Evolutionary conservation across 192 early-diverging fungal genomes (phyloP).

Genomic region (Lobulomyces angularis): DNA sequence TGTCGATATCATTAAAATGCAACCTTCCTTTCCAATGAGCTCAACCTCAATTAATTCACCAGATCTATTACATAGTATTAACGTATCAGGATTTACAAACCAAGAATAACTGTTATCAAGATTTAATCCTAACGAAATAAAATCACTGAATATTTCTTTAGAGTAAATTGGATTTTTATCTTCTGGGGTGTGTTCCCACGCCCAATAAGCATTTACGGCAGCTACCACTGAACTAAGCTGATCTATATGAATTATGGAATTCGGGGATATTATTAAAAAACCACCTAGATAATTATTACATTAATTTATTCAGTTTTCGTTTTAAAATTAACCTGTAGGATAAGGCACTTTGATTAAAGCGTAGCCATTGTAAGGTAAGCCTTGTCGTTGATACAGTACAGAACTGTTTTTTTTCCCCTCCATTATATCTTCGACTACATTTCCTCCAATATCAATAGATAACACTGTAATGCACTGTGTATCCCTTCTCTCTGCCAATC

Average conservation of each 20-base stretch:
- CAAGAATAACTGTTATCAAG: conserved; percentile 55
- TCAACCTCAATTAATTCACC: conserved; percentile 61
- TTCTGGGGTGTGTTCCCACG: conserved; percentile 15
- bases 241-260: conserved; percentile 72
- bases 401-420: conserved; percentile 64
- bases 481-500: conserved; percentile 51
- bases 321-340: too few species aligned
- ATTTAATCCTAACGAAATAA: conserved; percentile 47
- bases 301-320: too few species aligned
- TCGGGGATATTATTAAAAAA: conserved; percentile 64
- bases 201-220: conserved; percentile 63
- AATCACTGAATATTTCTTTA: conserved; percentile 20
- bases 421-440: too few species aligned
- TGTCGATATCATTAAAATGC: too few species aligned
- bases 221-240: conserved; percentile 64
- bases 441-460: conserved; percentile 69
- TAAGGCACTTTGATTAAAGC: conserved; percentile 59
- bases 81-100: conserved; percentile 56
- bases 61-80: conserved; percentile 56
- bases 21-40: conserved; percentile 38
- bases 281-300: too few species aligned
- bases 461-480: conserved; percentile 65
- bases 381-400: conserved; percentile 61
- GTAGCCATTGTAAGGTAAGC: conserved; percentile 74
- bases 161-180: conserved; percentile 32